These are phyloP conservation scores for Aspergillus sp. DNA, from an alignment of 2,329 filamentous ascomycete genomes.

Conservation along the genomic window DNA sequence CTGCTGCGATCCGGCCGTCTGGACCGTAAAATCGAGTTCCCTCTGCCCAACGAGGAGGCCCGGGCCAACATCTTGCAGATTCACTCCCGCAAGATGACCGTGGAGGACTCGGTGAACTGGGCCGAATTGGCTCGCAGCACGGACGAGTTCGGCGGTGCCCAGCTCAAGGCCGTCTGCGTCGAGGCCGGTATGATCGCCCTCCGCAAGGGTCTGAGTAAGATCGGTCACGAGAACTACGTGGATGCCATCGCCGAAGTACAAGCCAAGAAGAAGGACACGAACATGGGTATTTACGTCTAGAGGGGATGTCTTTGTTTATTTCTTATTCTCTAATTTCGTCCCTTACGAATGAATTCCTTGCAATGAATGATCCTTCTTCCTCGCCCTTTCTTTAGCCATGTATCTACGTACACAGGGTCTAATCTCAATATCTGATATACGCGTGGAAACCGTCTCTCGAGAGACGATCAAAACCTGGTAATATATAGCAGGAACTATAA, in stretches of 20 bases:
- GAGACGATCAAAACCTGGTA: too few relatives aligned
- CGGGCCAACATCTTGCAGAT: slow-evolving; percentile 96
- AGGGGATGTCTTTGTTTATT: neutral
- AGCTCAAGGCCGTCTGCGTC: slow-evolving; percentile 97
- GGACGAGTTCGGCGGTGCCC: slow-evolving; percentile 96
- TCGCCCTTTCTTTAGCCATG: neutral
- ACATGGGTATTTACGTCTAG: slow-evolving; percentile 47
- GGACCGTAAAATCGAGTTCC: slow-evolving; percentile 97
- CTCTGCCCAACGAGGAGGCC: slow-evolving; percentile 94
- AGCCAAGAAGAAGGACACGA: slow-evolving; percentile 81
- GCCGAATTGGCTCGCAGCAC: slow-evolving; percentile 91
- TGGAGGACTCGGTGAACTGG: slow-evolving; percentile 93
- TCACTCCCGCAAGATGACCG: slow-evolving; percentile 97
- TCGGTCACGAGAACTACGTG: slow-evolving; percentile 97
- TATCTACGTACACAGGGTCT: neutral
- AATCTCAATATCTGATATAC: neutral
- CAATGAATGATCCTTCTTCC: neutral
- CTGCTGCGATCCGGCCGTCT: slow-evolving; percentile 87
- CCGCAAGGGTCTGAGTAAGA: slow-evolving; percentile 90
- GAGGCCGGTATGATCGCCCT: slow-evolving; percentile 99
- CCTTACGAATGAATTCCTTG: neutral
- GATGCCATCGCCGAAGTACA: slow-evolving; percentile 95
- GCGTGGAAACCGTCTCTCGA: neutral
- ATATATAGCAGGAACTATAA: too few relatives aligned
- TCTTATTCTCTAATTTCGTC: too few relatives aligned